Evolutionary conservation across 129 eudicot genomes (phyloP).

Genomic region (Kitagawia praeruptora): DNA sequence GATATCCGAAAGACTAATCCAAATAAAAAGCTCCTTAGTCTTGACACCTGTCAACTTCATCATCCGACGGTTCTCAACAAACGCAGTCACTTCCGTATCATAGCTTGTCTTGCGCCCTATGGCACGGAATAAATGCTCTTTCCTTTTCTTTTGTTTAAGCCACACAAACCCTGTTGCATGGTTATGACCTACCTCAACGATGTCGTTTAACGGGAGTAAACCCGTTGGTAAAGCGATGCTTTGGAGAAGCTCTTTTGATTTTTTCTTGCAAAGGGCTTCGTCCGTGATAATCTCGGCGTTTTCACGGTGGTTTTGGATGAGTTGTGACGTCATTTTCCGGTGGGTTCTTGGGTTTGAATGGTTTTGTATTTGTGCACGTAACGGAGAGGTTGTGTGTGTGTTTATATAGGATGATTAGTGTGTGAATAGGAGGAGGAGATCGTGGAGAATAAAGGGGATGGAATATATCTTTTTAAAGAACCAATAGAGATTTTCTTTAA

Average conservation of each 20-base stretch:
- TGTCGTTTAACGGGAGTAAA: constrained; percentile 62
- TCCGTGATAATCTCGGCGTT: constrained; percentile 62
- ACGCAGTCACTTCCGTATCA: constrained; percentile 72
- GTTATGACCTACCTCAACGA: constrained; percentile 66
- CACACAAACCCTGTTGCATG: constrained; percentile 72
- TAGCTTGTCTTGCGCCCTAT: constrained; percentile 51
- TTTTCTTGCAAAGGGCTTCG: constrained; percentile 47
- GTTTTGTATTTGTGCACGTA: not conserved
- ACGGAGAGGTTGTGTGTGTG: not conserved
- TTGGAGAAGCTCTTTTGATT: constrained; percentile 46
- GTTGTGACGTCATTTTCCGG: constrained; percentile 43
- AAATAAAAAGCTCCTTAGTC: constrained; percentile 73
- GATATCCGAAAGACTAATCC: constrained; percentile 68
- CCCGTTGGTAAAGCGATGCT: constrained; percentile 57
- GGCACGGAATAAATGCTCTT: constrained; percentile 39
- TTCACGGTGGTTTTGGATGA: constrained; percentile 39
- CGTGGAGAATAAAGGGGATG: not conserved
- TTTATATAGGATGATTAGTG: not conserved
- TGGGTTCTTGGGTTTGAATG: constrained; percentile 1
- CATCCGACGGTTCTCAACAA: constrained; percentile 67
- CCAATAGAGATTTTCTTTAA: too few relatives aligned
- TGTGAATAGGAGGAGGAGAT: not conserved
- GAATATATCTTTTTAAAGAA: not conserved
- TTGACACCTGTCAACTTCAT: constrained; percentile 67
- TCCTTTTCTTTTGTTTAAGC: constrained; percentile 61